Conservation (phyloP, 306 rosid species). For the Citrullus amarus region DNA sequence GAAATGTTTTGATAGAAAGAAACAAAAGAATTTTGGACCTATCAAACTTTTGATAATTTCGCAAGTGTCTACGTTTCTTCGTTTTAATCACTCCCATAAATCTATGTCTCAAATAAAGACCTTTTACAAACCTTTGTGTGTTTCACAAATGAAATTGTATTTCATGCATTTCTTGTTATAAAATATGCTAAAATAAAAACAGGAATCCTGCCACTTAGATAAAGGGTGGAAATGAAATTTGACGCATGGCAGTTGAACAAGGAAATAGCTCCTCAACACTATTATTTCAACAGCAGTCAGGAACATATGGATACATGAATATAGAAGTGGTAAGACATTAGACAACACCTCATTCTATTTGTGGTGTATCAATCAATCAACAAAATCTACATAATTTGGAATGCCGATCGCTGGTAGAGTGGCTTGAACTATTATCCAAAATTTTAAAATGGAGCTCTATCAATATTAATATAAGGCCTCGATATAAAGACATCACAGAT, state of each 20-base stretch:
- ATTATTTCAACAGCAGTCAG: not conserved
- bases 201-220: not conserved
- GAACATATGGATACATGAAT: not conserved
- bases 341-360: not conserved
- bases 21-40: not conserved
- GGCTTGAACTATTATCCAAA: not conserved
- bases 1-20: not conserved
- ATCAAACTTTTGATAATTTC: not conserved
- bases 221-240: not conserved
- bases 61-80: not conserved
- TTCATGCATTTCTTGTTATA: no score
- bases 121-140: not conserved
- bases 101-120: not conserved
- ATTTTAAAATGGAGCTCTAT: not conserved
- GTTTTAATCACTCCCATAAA: not conserved
- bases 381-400: constrained; percentile 1
- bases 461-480: not conserved
- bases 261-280: not conserved
- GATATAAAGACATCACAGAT: not conserved
- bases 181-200: not conserved
- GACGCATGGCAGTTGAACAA: not conserved
- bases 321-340: not conserved
- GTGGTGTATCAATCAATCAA: not conserved
- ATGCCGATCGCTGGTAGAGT: not conserved
- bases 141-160: not conserved